Base-by-base conservation (phyloP, 140 eudicot species). In the Senecio squalidus region DNA sequence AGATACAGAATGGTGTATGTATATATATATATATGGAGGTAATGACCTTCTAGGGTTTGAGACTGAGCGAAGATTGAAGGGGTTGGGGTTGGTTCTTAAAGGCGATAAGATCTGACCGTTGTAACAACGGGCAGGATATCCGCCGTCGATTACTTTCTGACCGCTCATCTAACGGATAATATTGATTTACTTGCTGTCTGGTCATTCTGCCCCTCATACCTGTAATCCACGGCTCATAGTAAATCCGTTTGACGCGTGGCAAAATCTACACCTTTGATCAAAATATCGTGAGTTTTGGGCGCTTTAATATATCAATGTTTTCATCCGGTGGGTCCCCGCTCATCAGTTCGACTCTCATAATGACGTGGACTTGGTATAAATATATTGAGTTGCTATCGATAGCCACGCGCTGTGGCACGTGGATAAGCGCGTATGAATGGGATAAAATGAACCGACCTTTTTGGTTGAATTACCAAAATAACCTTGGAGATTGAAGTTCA, bases 101-200 rank as follows among this genome's bases (percentile, higher is more conserved):
- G 96, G 94, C 80, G 80, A 73, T 70, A 76, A 73, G 96, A 84
- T 88, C 87, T 89, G 84, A 93, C 95, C 95, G 86, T 51, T 8
- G 14, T 20, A 43, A 36, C 9, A 1, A 24, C 84, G 97, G 95
- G 87, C 94, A 82, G 77, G 0, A 17, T 40, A 4, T 17, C 18
- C 26, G 0, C 71, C 88, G 88, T 79, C 9, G 68, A 77, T 74
- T 51, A 0, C 1, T 39, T 4, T 21, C 40, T 20, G 49, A 26
- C 41, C 62, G 40, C 3, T 59, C 49, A 88, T 84, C 96, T 6
- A 23, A 81, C 78, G 87, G 83, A 1, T 9, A 4, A 15, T 0
- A 5, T 29, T 0, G 9, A 13, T 61, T 60, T 66, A 68, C 60
- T 67, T 77, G 85, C 84, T 85, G 87, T 76, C 82, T 40, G 59